Evolutionary conservation across 768 basidiomycete species (phyloP), one percentile per base, ranked within the genome.

Genomic region (Pulveroboletus sp.): DNA sequence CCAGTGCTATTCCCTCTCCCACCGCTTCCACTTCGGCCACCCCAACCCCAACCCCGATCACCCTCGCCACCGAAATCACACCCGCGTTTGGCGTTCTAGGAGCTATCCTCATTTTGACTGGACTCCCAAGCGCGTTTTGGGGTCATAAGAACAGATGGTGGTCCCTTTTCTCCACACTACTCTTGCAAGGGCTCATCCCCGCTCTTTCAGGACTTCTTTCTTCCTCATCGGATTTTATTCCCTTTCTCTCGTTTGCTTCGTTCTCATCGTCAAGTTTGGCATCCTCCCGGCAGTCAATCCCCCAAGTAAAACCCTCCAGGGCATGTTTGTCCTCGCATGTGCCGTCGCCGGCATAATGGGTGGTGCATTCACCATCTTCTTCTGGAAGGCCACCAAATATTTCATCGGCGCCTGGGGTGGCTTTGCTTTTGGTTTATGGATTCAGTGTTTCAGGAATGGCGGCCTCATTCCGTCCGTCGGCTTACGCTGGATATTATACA

Each of bases 101-200:
- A 40, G 88, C 81, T 5, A 69, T 97, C 52, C 82, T 97, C 63
- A 92, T 97, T 56, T 61, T 97, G 41, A 92, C 90, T 9, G 94
- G 94, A 40, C 73, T 94, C 6, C 91, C 92, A 9, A 88, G 90
- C 44, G 88, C 90, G 4, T 91, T 92, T 57, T 85, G 90, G 71
- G 94, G 94, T 19, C 92, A 94, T 72, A 95, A 95, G 77, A 94
- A 97, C 67, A 75, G 93, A 77, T 95, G 94, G 93, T 88, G 61
- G 35, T 78, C 72, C 35, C 10, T 39, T 44, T 47, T 36, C 43
- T 43, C 19, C 19, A 17, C 19, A 21, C 40, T 19, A 10, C 14
- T 19, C 32, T 13, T 40, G 11, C 19, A 16, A 32, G 48, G 55
- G 38, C 49, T 52, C 14, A 55, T 40, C 50, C 40, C 39, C 39